Conservation (phyloP, 2,329 filamentous ascomycete species). For the Macrophomina phaseolina region DNA sequence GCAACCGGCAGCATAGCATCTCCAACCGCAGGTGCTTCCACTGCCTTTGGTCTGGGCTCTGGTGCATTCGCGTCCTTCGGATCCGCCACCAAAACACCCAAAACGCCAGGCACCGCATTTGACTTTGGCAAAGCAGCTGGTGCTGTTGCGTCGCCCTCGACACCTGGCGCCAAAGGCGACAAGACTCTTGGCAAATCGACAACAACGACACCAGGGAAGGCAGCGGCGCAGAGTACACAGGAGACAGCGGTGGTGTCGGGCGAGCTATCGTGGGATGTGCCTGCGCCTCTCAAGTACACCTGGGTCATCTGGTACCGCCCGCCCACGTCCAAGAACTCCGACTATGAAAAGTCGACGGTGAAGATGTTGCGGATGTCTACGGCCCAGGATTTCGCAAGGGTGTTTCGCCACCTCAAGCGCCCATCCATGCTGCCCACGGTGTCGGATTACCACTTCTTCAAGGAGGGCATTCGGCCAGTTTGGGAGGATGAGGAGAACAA, state of each 20-base stretch:
- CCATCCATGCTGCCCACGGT: slow-evolving; percentile 88
- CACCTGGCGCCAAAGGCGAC: slow-evolving; percentile 68
- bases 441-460: slow-evolving; percentile 98
- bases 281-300: slow-evolving; percentile 72
- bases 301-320: slow-evolving; percentile 99
- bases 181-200: slow-evolving; percentile 38
- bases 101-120: slow-evolving; percentile 80
- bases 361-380: slow-evolving; percentile 81
- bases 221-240: slow-evolving; percentile 3
- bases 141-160: slow-evolving; percentile 55
- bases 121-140: slow-evolving; percentile 70
- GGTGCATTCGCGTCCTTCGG: slow-evolving; percentile 98
- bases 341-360: slow-evolving; percentile 96
- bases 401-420: slow-evolving; percentile 87
- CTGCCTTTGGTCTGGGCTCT: slow-evolving; percentile 90
- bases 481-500: slow-evolving; percentile 99
- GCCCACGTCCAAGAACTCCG: slow-evolving; percentile 94
- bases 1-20: slow-evolving; percentile 70
- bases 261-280: slow-evolving; percentile 47
- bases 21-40: slow-evolving; percentile 77
- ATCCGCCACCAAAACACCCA: slow-evolving; percentile 79
- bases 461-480: slow-evolving; percentile 92
- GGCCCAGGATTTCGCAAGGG: slow-evolving; percentile 87
- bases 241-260: slow-evolving; percentile 47
- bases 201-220: slow-evolving; percentile 22